A percentile compares a stretch with the other conserved stretches of the same genome.
These are phyloP conservation scores for Rhynchospora tenuis DNA, from an alignment of 176 grass and related monocot genomes.

Conservation along the genomic window DNA sequence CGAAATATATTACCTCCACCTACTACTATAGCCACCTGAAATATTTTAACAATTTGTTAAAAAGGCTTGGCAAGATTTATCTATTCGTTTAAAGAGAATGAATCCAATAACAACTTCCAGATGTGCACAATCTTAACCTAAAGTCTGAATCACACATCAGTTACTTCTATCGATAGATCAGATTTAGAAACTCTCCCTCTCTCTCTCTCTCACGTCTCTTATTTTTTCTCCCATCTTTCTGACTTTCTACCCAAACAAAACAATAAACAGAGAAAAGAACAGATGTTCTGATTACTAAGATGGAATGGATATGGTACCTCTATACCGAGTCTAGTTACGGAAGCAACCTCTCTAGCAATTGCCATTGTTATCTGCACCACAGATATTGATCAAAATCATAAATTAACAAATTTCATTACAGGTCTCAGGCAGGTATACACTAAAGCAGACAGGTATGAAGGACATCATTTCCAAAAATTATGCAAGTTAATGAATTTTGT, in stretches of 20 bases:
- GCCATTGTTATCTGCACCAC: conserved; percentile 84
- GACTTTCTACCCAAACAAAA: too few relatives aligned
- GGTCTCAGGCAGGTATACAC: not conserved
- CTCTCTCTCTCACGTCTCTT: too few relatives aligned
- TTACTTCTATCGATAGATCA: too few relatives aligned
- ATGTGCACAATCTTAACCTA: too few relatives aligned
- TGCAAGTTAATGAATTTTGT: not conserved
- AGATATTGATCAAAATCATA: not conserved
- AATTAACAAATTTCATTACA: conserved; percentile 9
- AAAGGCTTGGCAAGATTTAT: not conserved
- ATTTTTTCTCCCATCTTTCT: too few relatives aligned
- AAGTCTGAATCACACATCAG: too few relatives aligned
- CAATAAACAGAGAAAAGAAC: too few relatives aligned
- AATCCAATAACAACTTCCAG: too few relatives aligned
- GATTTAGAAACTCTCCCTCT: too few relatives aligned
- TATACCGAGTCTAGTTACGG: conserved; percentile 82
- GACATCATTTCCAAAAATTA: not conserved
- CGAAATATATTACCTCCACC: conserved; percentile 97
- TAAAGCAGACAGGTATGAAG: not conserved
- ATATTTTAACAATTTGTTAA: not conserved
- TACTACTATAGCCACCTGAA: conserved; percentile 93
- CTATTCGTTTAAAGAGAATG: not conserved
- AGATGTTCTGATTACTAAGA: not conserved
- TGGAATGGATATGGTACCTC: conserved; percentile 45
- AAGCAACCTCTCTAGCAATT: conserved; percentile 97